phyloP scores from a whole-genome alignment of 257 asterid species.

The Ilex asprella region DNA sequence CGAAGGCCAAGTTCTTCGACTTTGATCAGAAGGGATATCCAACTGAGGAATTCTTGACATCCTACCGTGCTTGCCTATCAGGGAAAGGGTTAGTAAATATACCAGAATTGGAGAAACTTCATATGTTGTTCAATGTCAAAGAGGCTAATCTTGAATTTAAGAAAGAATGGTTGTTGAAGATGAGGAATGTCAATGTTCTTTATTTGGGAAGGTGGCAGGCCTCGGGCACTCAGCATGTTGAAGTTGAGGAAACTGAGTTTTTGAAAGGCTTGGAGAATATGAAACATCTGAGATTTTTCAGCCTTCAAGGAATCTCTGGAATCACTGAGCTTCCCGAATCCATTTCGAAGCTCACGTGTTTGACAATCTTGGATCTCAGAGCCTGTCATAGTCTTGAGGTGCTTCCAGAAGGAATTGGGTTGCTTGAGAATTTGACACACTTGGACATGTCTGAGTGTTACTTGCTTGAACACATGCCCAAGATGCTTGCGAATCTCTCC shows the following conservation, averaged over 20 bases:
- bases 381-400: constrained; percentile 43
- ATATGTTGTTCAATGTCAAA: constrained; percentile 33
- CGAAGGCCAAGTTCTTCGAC: constrained; percentile 25
- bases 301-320: constrained; percentile 48
- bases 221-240: constrained; percentile 27
- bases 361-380: constrained; percentile 29
- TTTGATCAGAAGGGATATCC: constrained; percentile 24
- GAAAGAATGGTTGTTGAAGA: constrained; percentile 27
- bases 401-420: constrained; percentile 24
- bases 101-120: constrained; percentile 28
- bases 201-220: constrained; percentile 39
- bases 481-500: constrained; percentile 18
- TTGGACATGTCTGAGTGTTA: constrained; percentile 53
- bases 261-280: constrained; percentile 16
- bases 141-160: constrained; percentile 33
- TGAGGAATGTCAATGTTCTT: constrained; percentile 34
- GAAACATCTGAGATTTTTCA: constrained; percentile 24
- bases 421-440: constrained; percentile 24
- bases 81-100: constrained; percentile 24
- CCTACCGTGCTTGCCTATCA: constrained; percentile 34
- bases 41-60: constrained; percentile 16
- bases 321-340: constrained; percentile 31
- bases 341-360: constrained; percentile 12
- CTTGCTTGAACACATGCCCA: constrained; percentile 40
- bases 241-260: constrained; percentile 33